Evolutionary conservation across 1,284 basidiomycete genomes (phyloP).

Genomic region (Trichosporon ovoides): DNA sequence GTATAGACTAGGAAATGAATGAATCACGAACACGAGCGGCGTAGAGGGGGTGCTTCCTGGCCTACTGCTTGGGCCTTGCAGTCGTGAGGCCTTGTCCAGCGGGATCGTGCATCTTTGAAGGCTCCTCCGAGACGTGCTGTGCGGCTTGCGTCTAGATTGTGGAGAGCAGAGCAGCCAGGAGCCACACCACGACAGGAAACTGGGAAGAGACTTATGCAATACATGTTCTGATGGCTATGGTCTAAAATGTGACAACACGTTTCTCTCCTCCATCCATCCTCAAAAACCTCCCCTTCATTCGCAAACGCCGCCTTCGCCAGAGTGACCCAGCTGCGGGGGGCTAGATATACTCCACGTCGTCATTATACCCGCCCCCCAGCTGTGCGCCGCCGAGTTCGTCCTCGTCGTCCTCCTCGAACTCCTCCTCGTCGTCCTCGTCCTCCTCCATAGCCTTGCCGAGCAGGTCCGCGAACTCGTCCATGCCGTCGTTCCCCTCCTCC

Average conservation of each 20-base stretch:
- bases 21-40: neutral
- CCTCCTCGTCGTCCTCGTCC: slow-evolving; percentile 30
- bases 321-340: neutral
- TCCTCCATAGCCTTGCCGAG: slow-evolving; percentile 35
- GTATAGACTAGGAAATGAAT: neutral
- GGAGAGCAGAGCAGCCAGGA: too few species aligned
- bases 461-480: slow-evolving; percentile 43
- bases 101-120: too few species aligned
- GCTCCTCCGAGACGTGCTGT: too few species aligned
- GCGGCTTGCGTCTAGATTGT: too few species aligned
- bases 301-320: neutral
- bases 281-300: neutral
- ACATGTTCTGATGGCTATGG: neutral
- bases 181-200: too few species aligned
- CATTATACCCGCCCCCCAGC: slow-evolving; percentile 10
- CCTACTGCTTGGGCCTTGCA: too few species aligned
- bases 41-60: too few species aligned
- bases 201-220: too few species aligned
- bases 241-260: neutral
- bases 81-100: too few species aligned
- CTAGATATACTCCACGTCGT: slow-evolving; percentile 22
- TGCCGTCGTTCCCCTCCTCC: slow-evolving; percentile 22
- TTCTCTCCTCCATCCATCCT: too few species aligned
- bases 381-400: slow-evolving; percentile 36
- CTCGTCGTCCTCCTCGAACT: slow-evolving; percentile 35